These are phyloP conservation scores for Prunus mongolica DNA, from an alignment of 306 rosid species.

Conservation along the genomic window DNA sequence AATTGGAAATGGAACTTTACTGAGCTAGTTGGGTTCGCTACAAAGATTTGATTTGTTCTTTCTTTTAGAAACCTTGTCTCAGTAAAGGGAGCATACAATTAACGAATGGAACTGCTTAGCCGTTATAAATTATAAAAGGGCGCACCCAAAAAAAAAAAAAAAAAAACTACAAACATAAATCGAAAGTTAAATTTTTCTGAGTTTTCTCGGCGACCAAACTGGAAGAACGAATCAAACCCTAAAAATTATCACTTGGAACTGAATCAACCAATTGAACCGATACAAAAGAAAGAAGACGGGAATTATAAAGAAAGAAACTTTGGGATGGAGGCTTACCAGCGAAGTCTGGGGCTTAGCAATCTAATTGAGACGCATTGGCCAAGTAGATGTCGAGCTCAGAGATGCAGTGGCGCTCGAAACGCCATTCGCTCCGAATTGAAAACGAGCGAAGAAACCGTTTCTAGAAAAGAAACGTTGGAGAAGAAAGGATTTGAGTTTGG, in stretches of 20 bases:
- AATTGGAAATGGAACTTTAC: neutral
- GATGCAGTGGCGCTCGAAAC: neutral
- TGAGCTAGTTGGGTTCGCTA: neutral
- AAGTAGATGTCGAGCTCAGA: constrained; percentile 16
- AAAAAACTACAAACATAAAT: neutral
- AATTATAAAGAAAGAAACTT: neutral
- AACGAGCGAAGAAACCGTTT: neutral
- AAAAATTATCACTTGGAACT: neutral
- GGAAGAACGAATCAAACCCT: constrained; percentile 13
- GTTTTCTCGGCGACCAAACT: neutral
- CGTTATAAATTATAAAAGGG: neutral
- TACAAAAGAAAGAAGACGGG: neutral
- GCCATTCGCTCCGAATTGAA: neutral
- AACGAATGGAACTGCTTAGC: neutral
- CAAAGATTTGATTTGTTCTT: neutral
- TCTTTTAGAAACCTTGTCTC: neutral
- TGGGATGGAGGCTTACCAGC: constrained; percentile 12
- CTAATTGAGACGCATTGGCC: neutral
- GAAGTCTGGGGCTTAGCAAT: constrained; percentile 11
- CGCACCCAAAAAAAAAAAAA: neutral
- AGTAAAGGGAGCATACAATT: neutral
- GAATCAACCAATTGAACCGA: neutral
- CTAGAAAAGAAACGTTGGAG: too few species aligned
- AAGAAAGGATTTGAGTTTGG: neutral
- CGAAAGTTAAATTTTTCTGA: neutral